Conservation (phyloP, 768 basidiomycete species). For the Serendipita sp. region DNA sequence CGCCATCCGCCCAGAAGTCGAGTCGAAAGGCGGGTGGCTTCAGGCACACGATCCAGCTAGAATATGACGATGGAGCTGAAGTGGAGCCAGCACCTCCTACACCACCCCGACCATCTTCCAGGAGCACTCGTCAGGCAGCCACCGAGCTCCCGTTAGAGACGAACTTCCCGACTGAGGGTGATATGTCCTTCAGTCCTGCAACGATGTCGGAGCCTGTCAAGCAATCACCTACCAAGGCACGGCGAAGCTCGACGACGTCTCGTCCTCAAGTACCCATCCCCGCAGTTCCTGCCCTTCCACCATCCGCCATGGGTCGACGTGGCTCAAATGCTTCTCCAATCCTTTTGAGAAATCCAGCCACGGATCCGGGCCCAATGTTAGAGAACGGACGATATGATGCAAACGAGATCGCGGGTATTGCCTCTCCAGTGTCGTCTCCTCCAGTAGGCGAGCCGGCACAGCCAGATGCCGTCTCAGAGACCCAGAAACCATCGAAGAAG, state of each 20-base stretch:
- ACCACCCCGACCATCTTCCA: constrained; percentile 8
- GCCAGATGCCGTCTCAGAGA: not conserved
- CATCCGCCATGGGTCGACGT: constrained; percentile 9
- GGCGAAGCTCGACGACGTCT: not conserved
- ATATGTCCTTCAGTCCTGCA: not conserved
- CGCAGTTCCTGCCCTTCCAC: constrained; percentile 26
- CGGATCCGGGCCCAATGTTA: constrained; percentile 6
- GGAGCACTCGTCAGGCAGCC: not conserved
- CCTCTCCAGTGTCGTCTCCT: not conserved
- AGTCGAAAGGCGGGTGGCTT: constrained; percentile 39
- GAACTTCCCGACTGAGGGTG: not conserved
- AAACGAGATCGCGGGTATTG: not conserved
- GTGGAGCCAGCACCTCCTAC: constrained; percentile 12
- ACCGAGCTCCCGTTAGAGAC: not conserved
- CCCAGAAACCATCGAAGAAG: not conserved
- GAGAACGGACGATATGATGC: not conserved
- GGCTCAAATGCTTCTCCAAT: constrained; percentile 7
- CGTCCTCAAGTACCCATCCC: not conserved
- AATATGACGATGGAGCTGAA: constrained; percentile 52
- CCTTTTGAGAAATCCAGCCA: constrained; percentile 8
- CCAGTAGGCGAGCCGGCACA: not conserved
- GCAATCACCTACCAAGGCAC: not conserved
- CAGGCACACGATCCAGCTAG: constrained; percentile 92
- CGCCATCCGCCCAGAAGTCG: constrained; percentile 22
- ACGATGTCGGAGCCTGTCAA: not conserved